Evolutionary conservation across 2,329 filamentous ascomycete genomes (phyloP).

Genomic region (Scedosporium dehoogii): DNA sequence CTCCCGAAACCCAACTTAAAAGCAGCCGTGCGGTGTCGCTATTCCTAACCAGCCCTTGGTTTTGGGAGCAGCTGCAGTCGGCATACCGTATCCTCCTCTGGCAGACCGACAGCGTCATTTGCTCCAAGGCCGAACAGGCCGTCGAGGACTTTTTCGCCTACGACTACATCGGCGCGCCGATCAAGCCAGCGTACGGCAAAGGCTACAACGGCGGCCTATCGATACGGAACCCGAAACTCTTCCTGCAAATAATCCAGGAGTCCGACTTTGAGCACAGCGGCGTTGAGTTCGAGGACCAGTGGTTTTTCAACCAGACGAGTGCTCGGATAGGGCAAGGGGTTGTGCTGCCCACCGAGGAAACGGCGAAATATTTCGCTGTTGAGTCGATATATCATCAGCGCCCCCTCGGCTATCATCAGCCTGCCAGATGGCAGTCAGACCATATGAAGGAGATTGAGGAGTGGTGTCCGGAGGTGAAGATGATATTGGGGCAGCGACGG

Average conservation of each 20-base stretch:
- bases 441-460: background rate
- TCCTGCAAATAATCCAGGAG: conserved; percentile 14
- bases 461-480: background rate
- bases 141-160: conserved; percentile 26
- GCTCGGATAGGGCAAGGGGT: conserved; percentile 11
- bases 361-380: conserved; percentile 18
- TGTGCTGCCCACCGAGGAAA: conserved; percentile 15
- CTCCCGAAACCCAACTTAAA: conserved; percentile 21
- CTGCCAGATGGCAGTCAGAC: background rate
- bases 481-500: background rate
- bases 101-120: conserved; percentile 28
- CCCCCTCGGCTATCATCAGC: background rate
- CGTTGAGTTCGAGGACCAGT: conserved; percentile 21
- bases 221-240: conserved; percentile 18
- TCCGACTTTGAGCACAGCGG: conserved; percentile 12
- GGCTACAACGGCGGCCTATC: conserved; percentile 24
- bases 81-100: conserved; percentile 25
- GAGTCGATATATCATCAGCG: conserved; percentile 10
- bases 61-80: conserved; percentile 25
- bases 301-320: conserved; percentile 19
- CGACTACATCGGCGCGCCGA: conserved; percentile 24
- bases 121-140: conserved; percentile 16
- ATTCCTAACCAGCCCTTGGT: conserved; percentile 24
- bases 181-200: conserved; percentile 12
- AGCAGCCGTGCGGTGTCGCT: conserved; percentile 23